Evolutionary conservation across 2,329 filamentous ascomycete genomes (phyloP).

Genomic region (Scolecobasidium constrictum): DNA sequence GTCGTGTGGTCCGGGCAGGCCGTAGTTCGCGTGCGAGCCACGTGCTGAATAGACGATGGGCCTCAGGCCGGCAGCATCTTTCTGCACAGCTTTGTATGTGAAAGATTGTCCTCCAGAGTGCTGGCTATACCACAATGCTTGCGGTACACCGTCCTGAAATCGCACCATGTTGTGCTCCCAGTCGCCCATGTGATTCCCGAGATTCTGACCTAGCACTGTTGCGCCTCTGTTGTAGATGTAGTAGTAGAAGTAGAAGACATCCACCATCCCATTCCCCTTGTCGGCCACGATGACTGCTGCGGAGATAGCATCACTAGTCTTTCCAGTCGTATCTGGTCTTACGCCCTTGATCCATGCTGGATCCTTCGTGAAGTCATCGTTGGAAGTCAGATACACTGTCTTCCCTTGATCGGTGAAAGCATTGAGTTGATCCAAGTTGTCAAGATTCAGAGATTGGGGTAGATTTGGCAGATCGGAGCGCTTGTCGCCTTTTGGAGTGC

Average conservation of each 20-base stretch:
- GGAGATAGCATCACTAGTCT: conserved; percentile 38
- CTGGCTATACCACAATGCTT: conserved; percentile 52
- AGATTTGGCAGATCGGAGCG: conserved; percentile 15
- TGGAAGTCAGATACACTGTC: conserved; percentile 33
- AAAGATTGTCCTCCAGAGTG: conserved; percentile 54
- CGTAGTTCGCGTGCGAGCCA: conserved; percentile 56
- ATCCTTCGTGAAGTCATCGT: conserved; percentile 28
- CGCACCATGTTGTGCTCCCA: conserved; percentile 60
- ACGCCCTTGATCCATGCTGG: conserved; percentile 40
- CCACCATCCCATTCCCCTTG: conserved; percentile 40
- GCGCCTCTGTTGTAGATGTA: conserved; percentile 48
- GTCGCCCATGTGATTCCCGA: conserved; percentile 52
- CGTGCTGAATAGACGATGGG: conserved; percentile 49
- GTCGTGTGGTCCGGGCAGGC: conserved; percentile 47
- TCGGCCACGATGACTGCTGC: conserved; percentile 47
- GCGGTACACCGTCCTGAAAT: conserved; percentile 45
- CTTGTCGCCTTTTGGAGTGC: conserved; percentile 27
- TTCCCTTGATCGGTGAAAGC: conserved; percentile 16
- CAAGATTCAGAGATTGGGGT: conserved; percentile 17
- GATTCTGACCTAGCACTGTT: conserved; percentile 36
- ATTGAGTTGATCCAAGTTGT: conserved; percentile 33
- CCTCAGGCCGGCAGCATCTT: conserved; percentile 34
- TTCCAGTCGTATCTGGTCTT: conserved; percentile 38
- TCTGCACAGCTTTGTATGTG: conserved; percentile 44
- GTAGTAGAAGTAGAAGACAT: conserved; percentile 56